A percentile compares a stretch with the other conserved stretches of the same genome.
Evolutionary conservation across 2,329 filamentous ascomycete genomes (phyloP).

Genomic region (Sporothrix dimorphospora): DNA sequence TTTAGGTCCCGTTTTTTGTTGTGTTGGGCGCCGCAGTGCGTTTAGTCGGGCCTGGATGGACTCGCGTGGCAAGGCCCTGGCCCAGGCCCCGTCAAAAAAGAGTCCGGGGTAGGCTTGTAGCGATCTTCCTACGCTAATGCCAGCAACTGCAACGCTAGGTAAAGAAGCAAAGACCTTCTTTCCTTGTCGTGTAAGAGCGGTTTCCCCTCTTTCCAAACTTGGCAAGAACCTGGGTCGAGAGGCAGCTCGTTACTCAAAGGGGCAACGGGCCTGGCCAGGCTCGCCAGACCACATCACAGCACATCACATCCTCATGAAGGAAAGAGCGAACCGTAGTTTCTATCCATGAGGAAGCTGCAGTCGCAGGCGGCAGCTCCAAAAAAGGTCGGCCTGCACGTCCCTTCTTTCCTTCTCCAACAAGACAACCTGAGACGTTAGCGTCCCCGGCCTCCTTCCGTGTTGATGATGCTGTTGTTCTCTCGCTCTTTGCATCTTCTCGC

Average conservation of each 20-base stretch:
- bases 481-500: not conserved
- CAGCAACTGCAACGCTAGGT: not conserved
- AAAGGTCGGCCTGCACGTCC: not conserved
- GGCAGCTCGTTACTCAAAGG: not conserved
- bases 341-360: not conserved
- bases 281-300: not conserved
- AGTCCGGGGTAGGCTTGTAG: not conserved
- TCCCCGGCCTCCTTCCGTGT: not conserved
- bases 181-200: not conserved
- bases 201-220: conserved; percentile 28
- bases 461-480: not conserved
- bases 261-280: not conserved
- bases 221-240: conserved; percentile 22
- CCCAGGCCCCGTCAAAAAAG: not conserved
- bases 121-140: not conserved
- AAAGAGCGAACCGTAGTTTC: not conserved
- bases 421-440: conserved; percentile 14
- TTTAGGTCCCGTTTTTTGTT: not conserved
- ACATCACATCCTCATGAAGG: not conserved
- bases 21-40: not conserved
- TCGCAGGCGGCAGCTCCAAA: not conserved
- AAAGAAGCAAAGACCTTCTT: not conserved
- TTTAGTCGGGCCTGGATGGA: not conserved
- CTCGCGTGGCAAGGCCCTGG: not conserved
- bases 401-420: conserved; percentile 8